Conservation (phyloP, 1,284 basidiomycete genomes). For the Rhodotorula mucilaginosa region DNA sequence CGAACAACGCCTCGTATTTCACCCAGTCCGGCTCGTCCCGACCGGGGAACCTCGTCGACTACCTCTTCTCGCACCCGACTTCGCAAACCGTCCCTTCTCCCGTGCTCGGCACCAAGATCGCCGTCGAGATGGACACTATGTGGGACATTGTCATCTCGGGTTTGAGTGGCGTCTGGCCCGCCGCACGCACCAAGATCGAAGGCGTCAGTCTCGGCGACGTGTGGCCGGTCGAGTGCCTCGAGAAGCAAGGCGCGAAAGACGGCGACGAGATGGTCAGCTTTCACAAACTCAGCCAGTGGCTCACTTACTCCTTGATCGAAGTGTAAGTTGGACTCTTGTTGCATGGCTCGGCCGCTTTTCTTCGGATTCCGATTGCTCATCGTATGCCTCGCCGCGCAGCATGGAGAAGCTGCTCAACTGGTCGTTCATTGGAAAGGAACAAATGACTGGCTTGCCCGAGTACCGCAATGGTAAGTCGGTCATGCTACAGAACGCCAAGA, state of each 20-base stretch:
- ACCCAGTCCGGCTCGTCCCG: constrained; percentile 50
- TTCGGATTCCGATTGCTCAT: neutral
- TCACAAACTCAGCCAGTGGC: constrained; percentile 93
- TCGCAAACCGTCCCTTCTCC: constrained; percentile 53
- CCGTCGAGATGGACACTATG: constrained; percentile 54
- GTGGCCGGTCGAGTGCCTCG: constrained; percentile 78
- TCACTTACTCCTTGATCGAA: constrained; percentile 78
- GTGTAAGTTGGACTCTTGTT: constrained; percentile 50
- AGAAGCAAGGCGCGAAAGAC: constrained; percentile 52
- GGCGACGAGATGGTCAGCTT: constrained; percentile 76
- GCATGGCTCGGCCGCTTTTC: neutral
- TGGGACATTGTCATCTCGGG: constrained; percentile 82
- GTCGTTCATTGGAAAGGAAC: constrained; percentile 69
- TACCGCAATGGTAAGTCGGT: constrained; percentile 72
- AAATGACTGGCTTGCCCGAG: constrained; percentile 80
- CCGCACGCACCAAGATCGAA: constrained; percentile 65
- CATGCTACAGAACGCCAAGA: neutral
- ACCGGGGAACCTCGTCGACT: constrained; percentile 72
- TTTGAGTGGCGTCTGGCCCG: constrained; percentile 82
- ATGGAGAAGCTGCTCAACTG: constrained; percentile 72
- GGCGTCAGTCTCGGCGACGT: constrained; percentile 77
- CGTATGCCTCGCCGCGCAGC: constrained; percentile 9
- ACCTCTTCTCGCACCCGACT: constrained; percentile 52
- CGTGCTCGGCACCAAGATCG: constrained; percentile 55
- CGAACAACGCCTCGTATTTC: constrained; percentile 64